Percentiles rank a stretch among this genome's conserved stretches.
phyloP scores from a whole-genome alignment of 1,284 basidiomycete genomes.

The Testicularia cyperi region DNA sequence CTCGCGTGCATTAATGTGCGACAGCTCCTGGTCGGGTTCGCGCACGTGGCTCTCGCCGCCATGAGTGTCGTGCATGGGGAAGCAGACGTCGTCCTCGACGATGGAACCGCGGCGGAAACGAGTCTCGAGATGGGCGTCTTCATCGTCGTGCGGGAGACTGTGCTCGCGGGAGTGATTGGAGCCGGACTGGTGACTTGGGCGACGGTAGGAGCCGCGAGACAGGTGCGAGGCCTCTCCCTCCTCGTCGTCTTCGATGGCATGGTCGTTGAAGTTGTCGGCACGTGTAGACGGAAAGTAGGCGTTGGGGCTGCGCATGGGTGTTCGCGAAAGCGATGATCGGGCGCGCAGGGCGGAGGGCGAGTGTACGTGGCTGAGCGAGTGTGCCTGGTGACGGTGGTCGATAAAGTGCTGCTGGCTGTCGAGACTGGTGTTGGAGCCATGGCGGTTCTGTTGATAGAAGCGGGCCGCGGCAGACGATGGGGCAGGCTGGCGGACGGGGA shows the following conservation, averaged over 20 bases:
- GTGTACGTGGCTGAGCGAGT: conserved; percentile 47
- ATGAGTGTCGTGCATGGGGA: conserved; percentile 43
- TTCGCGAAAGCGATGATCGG: conserved; percentile 19
- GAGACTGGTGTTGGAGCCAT: conserved; percentile 53
- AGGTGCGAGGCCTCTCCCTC: conserved; percentile 26
- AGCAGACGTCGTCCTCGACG: conserved; percentile 57
- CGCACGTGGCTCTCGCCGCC: conserved; percentile 5
- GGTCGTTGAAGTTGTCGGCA: conserved; percentile 5
- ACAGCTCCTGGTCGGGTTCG: conserved; percentile 15
- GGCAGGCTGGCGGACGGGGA: conserved; percentile 17
- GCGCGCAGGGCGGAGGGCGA: conserved; percentile 42
- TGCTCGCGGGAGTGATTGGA: conserved; percentile 4
- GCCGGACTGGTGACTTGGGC: conserved; percentile 16
- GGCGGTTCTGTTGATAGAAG: conserved; percentile 54
- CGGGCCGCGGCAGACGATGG: conserved; percentile 30
- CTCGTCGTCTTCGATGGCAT: conserved; percentile 26
- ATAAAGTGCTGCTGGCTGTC: conserved; percentile 58
- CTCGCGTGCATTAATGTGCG: conserved; percentile 10
- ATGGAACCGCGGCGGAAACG: conserved; percentile 39
- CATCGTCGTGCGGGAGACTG: conserved; percentile 8
- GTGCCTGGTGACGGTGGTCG: conserved; percentile 57
- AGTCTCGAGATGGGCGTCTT: conserved; percentile 1
- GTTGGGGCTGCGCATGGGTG: conserved; percentile 32
- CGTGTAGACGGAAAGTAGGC: conserved; percentile 24
- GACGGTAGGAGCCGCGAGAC: conserved; percentile 20